Percentiles rank a stretch among this genome's conserved stretches.
These are phyloP conservation scores for Globisporangium takayamanum DNA, from an alignment of 352 stramenopile genomes.

Conservation along the genomic window DNA sequence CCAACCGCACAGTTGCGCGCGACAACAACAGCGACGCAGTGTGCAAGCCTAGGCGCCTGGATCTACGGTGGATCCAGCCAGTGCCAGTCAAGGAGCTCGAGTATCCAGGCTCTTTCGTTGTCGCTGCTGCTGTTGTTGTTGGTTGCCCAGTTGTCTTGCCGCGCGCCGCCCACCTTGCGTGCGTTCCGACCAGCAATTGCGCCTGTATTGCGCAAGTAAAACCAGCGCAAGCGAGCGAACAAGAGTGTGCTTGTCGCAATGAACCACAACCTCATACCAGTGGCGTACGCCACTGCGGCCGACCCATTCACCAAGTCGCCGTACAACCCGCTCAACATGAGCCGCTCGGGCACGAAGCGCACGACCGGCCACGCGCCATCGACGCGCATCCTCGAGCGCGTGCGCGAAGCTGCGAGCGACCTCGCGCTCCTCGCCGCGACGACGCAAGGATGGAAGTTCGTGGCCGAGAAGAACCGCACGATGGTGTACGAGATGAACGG, in stretches of 20 bases:
- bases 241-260: neutral
- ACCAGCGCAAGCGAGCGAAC: no score
- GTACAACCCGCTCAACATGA: slow-evolving; percentile 37
- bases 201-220: no score
- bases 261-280: slow-evolving; percentile 11
- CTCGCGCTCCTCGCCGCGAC: slow-evolving; percentile 43
- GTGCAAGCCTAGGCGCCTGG: neutral
- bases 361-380: slow-evolving; percentile 50
- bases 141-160: no score
- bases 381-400: slow-evolving; percentile 49
- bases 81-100: neutral
- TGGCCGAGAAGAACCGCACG: slow-evolving; percentile 40
- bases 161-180: no score
- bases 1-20: neutral
- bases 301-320: slow-evolving; percentile 37
- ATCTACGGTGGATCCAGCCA: neutral
- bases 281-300: slow-evolving; percentile 7
- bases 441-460: slow-evolving; percentile 39
- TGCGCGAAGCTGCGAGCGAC: slow-evolving; percentile 50
- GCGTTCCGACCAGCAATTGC: neutral
- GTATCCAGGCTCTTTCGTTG: neutral
- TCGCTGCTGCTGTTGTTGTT: no score
- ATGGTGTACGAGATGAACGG: slow-evolving; percentile 62
- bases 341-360: slow-evolving; percentile 36
- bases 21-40: neutral